Conservation (phyloP, 371 early-diverging fungal species). For the Basidiobolus heterosporus region DNA sequence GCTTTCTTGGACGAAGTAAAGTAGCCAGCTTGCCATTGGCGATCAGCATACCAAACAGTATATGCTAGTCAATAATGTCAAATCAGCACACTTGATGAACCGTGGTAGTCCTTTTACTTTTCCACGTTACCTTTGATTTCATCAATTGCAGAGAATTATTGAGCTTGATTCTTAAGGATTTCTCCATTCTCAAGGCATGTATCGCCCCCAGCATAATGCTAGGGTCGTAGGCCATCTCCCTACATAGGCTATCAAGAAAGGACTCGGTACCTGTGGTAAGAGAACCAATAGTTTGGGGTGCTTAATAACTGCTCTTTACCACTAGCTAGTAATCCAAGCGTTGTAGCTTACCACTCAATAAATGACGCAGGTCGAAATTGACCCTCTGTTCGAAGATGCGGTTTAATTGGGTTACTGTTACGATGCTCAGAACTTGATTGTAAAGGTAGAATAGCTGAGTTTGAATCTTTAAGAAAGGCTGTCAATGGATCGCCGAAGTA, state of each 20-base stretch:
- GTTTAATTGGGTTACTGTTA: constrained; percentile 67
- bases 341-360: constrained; percentile 36
- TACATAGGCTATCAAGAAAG: constrained; percentile 65
- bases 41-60: constrained; percentile 63
- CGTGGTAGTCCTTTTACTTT: background rate
- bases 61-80: constrained; percentile 16
- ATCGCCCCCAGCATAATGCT: constrained; percentile 65
- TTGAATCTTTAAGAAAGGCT: constrained; percentile 30
- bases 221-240: constrained; percentile 48
- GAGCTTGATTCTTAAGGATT: constrained; percentile 41
- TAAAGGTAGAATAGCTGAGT: constrained; percentile 67
- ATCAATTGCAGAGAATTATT: constrained; percentile 34
- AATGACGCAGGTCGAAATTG: constrained; percentile 77
- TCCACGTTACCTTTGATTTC: constrained; percentile 27
- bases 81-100: background rate
- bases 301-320: background rate
- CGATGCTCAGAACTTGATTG: constrained; percentile 69
- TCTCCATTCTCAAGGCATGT: constrained; percentile 49
- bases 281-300: background rate
- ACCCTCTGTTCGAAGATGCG: constrained; percentile 69
- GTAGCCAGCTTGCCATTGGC: constrained; percentile 60
- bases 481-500: background rate
- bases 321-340: background rate
- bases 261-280: constrained; percentile 51
- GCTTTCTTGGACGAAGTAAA: constrained; percentile 52